Base-by-base conservation (phyloP, 257 asterid species). In the Solanum infundibuliforme region DNA sequence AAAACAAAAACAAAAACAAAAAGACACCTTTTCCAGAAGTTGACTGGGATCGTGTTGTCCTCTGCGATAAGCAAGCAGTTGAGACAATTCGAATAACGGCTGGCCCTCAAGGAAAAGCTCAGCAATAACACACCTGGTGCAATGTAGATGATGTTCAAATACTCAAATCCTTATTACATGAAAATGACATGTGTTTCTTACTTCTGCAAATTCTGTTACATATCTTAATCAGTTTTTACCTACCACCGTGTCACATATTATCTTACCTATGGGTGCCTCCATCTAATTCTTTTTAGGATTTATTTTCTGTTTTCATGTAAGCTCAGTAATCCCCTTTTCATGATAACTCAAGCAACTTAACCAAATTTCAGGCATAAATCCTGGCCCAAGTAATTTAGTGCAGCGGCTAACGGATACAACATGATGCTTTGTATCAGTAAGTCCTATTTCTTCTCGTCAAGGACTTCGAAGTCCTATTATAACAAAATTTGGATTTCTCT, bases 101-200 rank as follows among this genome's bases (percentile, higher is more conserved):
- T 96, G 99, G 87, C 99, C 99, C 93, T 97, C 99, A 84, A 96
- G 98, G 91, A 97, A 97, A 90, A 97, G 99, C 95, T 97, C 99
- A 66, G 98, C 99, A 90, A 97, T 94, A 89, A 97, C 99, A 93
- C 99, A 97, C 92, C 99, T 97, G 95, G 90, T 88, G 82, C 88
- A 90, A 89, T 35, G 62, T 73, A 62, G 13, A 29, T 41, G 55
- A 86, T 43, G 84, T 86, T 66, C 71, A 46, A 31, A 86, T 46
- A 86, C 69, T 86, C 34, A 38, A 73, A 73, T 32, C 10, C 29
- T 29, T 21, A 81, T 18, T 27, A 29, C 66, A 18, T 29, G 46
- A 27, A 12, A 77, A 38, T 25, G 35, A 43, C 58, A 69, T 73
- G 29, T 8, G 43, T 73, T 73, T 34, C 46, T 73, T 35, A 73